Evolutionary conservation across 257 asterid species (phyloP).

Genomic region (Fraxinus anomala): DNA sequence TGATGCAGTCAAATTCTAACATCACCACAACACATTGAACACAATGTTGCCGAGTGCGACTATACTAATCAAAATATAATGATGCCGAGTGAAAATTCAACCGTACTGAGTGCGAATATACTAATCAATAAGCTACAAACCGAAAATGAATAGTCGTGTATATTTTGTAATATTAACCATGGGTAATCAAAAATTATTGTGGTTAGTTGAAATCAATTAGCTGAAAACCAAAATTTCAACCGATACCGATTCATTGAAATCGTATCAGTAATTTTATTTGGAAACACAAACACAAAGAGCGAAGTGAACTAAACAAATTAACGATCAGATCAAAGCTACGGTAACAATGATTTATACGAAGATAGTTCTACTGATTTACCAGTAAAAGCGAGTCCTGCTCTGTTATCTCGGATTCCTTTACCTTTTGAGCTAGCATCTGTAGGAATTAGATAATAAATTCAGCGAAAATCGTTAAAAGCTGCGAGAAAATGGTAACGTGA

Average conservation of each 20-base stretch:
- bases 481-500: background rate
- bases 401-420: conserved; percentile 85
- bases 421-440: conserved; percentile 81
- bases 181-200: background rate
- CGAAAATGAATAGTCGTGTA: background rate
- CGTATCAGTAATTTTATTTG: background rate
- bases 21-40: background rate
- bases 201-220: background rate
- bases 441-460: background rate
- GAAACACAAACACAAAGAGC: conserved; percentile 15
- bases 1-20: background rate
- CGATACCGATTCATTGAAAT: background rate
- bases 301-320: background rate
- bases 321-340: background rate
- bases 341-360: background rate
- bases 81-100: background rate
- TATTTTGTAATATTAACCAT: background rate
- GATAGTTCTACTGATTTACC: conserved; percentile 34
- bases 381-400: conserved; percentile 97
- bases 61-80: background rate
- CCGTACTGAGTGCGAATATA: background rate
- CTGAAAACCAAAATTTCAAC: background rate
- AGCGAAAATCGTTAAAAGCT: conserved; percentile 11
- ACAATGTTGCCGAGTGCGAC: too few relatives aligned
- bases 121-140: background rate